Base-by-base conservation (phyloP, 495 filamentous ascomycete genomes). In the Hamigera avellanea region DNA sequence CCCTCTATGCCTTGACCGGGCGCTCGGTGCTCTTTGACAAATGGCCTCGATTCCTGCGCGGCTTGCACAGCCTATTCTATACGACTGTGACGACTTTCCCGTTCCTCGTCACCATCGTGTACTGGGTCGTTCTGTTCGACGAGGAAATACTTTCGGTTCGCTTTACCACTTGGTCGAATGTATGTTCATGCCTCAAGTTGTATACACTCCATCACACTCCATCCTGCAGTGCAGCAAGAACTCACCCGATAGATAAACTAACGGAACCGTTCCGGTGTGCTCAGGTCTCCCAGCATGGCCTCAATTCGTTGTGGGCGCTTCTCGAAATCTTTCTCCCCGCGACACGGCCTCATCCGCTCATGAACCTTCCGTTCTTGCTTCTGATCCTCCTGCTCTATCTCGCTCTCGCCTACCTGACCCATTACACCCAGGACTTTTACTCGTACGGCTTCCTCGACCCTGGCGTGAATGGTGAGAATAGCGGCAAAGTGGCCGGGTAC, bases 381-480 rank as follows among this genome's bases (percentile, higher is more conserved):
- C 40, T 63, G 2, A 30, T 89, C 0, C 67, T 89, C 19, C 72
- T 74, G 0, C 53, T 79, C 3, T 93, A 93, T 48, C 69, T 86
- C 4, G 70, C 61, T 14, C 61, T 93, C 8, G 83, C 82, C 0
- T 89, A 87, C 51, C 43, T 93, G 19, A 87, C 80, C 9, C 50
- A 71, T 36, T 71, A 73, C 0, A 78, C 75, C 0, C 59, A 83
- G 48, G 73, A 72, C 1, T 87, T 80, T 46, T 93, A 84, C 50
- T 66, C 80, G 0, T 93, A 93, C 53, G 42, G 44, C 32, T 93
- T 93, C 62, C 63, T 91, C 0, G 65, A 93, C 52, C 68, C 72
- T 0, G 45, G 57, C 36, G 53, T 58, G 50, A 37, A 62, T 45
- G 47, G 57, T 25, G 57, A 69, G 55, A 46, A 65, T 48, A 53